Conservation (phyloP, 1,139 yeast genomes). For the Kodamaea sp. region DNA sequence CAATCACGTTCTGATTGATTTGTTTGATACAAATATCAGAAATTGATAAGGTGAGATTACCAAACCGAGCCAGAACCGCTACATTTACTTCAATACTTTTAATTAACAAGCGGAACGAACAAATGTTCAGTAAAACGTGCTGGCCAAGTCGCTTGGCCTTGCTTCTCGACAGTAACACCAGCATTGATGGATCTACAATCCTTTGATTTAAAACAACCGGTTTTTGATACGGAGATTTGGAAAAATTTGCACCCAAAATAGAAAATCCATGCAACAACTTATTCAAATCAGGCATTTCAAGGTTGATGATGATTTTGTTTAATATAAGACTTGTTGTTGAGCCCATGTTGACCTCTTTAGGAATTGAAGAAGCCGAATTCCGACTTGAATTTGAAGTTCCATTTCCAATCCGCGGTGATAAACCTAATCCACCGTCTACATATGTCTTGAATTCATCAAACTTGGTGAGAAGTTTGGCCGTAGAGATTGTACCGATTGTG, state of each 20-base stretch:
- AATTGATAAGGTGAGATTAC: conserved; percentile 32
- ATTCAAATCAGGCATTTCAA: background rate
- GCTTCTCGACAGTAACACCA: conserved; percentile 2
- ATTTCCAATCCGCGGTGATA: too few species aligned
- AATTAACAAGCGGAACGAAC: conserved; percentile 22
- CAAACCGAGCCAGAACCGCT: conserved; percentile 40
- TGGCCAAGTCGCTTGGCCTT: too few species aligned
- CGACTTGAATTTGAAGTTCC: background rate
- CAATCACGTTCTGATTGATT: conserved; percentile 11
- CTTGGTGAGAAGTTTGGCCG: conserved; percentile 18
- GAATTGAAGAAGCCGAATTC: conserved; percentile 4
- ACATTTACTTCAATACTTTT: conserved; percentile 21
- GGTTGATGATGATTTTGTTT: conserved; percentile 1
- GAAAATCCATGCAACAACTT: background rate
- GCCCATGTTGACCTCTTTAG: conserved; percentile 16
- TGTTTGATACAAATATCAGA: conserved; percentile 26
- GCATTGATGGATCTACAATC: background rate
- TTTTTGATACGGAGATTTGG: too few species aligned
- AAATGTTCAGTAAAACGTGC: background rate
- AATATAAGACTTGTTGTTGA: conserved; percentile 19
- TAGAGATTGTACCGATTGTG: conserved; percentile 19
- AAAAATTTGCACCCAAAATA: too few species aligned
- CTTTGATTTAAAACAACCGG: too few species aligned
- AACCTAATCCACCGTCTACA: conserved; percentile 10
- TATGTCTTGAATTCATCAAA: conserved; percentile 25